A percentile compares a stretch with the other conserved stretches of the same genome.
Evolutionary conservation across 2,329 filamentous ascomycete genomes (phyloP).

Genomic region (Fusarium zealandicum): DNA sequence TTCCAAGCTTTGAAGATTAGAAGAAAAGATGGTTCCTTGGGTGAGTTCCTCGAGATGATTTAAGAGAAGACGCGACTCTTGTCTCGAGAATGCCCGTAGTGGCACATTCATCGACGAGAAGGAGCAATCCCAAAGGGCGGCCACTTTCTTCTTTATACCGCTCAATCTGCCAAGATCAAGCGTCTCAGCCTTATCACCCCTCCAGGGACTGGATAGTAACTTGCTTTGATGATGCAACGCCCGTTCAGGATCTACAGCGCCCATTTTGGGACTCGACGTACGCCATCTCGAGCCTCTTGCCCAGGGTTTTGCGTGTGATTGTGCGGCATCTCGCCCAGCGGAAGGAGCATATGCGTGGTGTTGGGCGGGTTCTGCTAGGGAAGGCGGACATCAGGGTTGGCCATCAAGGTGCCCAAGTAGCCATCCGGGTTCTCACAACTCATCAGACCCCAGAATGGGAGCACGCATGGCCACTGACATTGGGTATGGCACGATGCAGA

Average conservation of each 20-base stretch:
- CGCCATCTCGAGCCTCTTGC: constrained; percentile 6
- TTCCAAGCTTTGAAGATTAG: background rate
- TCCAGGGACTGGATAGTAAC: constrained; percentile 9
- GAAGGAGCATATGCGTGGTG: constrained; percentile 8
- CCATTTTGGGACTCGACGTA: background rate
- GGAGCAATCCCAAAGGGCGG: background rate
- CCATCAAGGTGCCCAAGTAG: constrained; percentile 38
- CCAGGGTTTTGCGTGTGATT: constrained; percentile 13
- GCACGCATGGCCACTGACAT: constrained; percentile 4
- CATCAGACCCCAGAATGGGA: constrained; percentile 4
- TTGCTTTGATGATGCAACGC: constrained; percentile 20
- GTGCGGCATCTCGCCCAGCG: constrained; percentile 1
- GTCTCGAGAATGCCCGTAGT: background rate
- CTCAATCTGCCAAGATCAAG: background rate
- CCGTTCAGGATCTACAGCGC: constrained; percentile 6
- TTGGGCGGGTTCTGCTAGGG: constrained; percentile 3
- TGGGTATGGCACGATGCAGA: constrained; percentile 7
- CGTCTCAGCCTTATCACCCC: constrained; percentile 17
- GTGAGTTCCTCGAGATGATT: background rate
- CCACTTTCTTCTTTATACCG: constrained; percentile 29
- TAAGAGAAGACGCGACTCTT: background rate
- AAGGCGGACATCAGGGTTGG: constrained; percentile 39
- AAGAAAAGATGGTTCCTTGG: background rate
- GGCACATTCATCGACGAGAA: background rate
- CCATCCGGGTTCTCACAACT: constrained; percentile 40